Percentiles rank a stretch among this genome's conserved stretches.
These are phyloP conservation scores for Mycotypha africana DNA, from an alignment of 371 early-diverging fungal genomes.

Conservation along the genomic window DNA sequence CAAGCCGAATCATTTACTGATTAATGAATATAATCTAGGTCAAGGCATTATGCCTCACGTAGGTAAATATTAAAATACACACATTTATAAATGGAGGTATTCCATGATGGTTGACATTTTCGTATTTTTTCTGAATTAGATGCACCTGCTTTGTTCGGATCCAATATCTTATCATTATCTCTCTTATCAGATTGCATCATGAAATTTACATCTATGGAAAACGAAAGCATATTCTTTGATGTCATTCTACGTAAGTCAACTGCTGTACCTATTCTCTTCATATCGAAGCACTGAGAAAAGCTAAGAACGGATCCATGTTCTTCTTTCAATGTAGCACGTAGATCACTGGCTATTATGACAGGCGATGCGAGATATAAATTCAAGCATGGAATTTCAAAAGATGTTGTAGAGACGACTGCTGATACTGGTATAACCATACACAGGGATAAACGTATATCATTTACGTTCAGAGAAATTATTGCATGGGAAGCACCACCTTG, in stretches of 20 bases:
- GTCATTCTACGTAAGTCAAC: conserved; percentile 43
- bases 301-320: no score
- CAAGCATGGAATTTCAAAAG: conserved; percentile 67
- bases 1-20: conserved; percentile 56
- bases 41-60: conserved; percentile 64
- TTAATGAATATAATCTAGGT: conserved; percentile 69
- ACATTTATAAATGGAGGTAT: no score
- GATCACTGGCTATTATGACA: conserved; percentile 65
- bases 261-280: neutral
- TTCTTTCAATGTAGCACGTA: conserved; percentile 45
- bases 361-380: conserved; percentile 56
- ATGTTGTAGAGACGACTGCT: conserved; percentile 36
- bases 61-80: conserved; percentile 16
- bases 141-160: conserved; percentile 62
- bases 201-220: conserved; percentile 45
- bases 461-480: conserved; percentile 39
- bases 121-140: conserved; percentile 31
- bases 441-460: conserved; percentile 36
- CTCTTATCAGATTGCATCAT: conserved; percentile 66
- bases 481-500: conserved; percentile 17
- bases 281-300: no score
- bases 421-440: conserved; percentile 18
- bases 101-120: no score
- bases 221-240: conserved; percentile 17
- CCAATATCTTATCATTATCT: conserved; percentile 58